Evolutionary conservation across 495 filamentous ascomycete species (phyloP).

Genomic region (Polyplosphaeria fusca): DNA sequence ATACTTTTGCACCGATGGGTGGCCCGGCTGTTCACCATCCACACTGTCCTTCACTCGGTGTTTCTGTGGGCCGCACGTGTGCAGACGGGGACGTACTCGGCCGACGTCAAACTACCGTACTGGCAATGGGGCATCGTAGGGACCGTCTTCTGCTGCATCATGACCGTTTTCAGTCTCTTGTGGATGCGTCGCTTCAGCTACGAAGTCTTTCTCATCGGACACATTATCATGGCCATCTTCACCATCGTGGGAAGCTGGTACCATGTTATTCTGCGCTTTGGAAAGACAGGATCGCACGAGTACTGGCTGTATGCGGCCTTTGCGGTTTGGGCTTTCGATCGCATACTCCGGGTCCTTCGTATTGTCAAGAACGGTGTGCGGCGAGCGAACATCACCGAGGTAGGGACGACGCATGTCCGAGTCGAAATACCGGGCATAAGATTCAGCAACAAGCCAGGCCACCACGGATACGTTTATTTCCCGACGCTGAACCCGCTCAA

Average conservation of each 20-base stretch:
- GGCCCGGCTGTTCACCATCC: slow-evolving; percentile 41
- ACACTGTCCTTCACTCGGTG: slow-evolving; percentile 43
- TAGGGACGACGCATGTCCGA: slow-evolving; percentile 37
- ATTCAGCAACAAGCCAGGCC: slow-evolving; percentile 34
- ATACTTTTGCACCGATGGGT: slow-evolving; percentile 51
- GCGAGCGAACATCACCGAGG: slow-evolving; percentile 37
- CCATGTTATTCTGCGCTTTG: slow-evolving; percentile 38
- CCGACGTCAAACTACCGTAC: slow-evolving; percentile 24
- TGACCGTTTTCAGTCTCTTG: slow-evolving; percentile 26
- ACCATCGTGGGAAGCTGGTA: slow-evolving; percentile 45
- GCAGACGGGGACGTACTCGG: slow-evolving; percentile 26
- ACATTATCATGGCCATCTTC: slow-evolving; percentile 44
- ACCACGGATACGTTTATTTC: slow-evolving; percentile 47
- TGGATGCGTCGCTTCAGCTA: slow-evolving; percentile 39
- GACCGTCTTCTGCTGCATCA: slow-evolving; percentile 32
- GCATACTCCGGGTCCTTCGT: slow-evolving; percentile 5
- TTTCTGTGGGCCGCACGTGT: slow-evolving; percentile 28
- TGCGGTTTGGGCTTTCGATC: slow-evolving; percentile 5
- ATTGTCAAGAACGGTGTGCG: slow-evolving; percentile 36
- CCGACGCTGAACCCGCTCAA: slow-evolving; percentile 42
- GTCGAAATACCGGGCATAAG: slow-evolving; percentile 40
- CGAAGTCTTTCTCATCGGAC: slow-evolving; percentile 45
- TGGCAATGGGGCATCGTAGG: slow-evolving; percentile 48
- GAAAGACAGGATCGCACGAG: slow-evolving; percentile 42
- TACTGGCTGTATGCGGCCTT: slow-evolving; percentile 44